Conservation (phyloP, 2,329 filamentous ascomycete species). For the Fusarium humuli region DNA sequence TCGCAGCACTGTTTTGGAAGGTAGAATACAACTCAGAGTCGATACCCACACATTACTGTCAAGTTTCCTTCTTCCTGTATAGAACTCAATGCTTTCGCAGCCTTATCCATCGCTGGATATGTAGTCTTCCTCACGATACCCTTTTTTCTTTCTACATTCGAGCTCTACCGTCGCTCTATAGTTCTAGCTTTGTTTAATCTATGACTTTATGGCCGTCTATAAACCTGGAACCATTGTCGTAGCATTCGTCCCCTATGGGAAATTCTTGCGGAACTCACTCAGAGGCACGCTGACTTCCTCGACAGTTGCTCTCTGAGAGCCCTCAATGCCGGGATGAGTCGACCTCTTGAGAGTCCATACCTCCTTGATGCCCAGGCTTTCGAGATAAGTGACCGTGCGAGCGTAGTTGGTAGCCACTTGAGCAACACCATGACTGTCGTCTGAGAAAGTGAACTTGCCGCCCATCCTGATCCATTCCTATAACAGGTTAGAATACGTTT, state of each 20-base stretch:
- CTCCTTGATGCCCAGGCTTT: slow-evolving; percentile 71
- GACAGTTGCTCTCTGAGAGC: slow-evolving; percentile 51
- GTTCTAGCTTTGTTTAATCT: slow-evolving; percentile 36
- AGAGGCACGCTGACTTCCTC: slow-evolving; percentile 59
- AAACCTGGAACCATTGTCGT: not conserved
- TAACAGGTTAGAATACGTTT: slow-evolving; percentile 1
- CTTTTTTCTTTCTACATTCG: slow-evolving; percentile 16
- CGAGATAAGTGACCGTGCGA: slow-evolving; percentile 76
- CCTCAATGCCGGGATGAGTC: slow-evolving; percentile 47
- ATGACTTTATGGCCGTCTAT: slow-evolving; percentile 27
- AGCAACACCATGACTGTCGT: slow-evolving; percentile 90
- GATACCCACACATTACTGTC: slow-evolving; percentile 26
- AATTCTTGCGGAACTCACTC: slow-evolving; percentile 52
- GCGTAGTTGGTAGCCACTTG: slow-evolving; percentile 90
- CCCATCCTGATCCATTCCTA: slow-evolving; percentile 78
- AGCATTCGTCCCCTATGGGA: slow-evolving; percentile 20
- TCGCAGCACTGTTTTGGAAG: slow-evolving; percentile 7
- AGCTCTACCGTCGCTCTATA: slow-evolving; percentile 20
- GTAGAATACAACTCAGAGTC: slow-evolving; percentile 2
- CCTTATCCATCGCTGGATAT: slow-evolving; percentile 26
- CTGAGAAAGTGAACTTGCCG: slow-evolving; percentile 89
- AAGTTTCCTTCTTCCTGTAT: slow-evolving; percentile 11
- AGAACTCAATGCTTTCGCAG: slow-evolving; percentile 7
- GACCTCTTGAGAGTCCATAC: slow-evolving; percentile 67
- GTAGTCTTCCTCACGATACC: slow-evolving; percentile 42